These are phyloP conservation scores for Tuber indicum DNA, from an alignment of 495 filamentous ascomycete species.

Conservation along the genomic window DNA sequence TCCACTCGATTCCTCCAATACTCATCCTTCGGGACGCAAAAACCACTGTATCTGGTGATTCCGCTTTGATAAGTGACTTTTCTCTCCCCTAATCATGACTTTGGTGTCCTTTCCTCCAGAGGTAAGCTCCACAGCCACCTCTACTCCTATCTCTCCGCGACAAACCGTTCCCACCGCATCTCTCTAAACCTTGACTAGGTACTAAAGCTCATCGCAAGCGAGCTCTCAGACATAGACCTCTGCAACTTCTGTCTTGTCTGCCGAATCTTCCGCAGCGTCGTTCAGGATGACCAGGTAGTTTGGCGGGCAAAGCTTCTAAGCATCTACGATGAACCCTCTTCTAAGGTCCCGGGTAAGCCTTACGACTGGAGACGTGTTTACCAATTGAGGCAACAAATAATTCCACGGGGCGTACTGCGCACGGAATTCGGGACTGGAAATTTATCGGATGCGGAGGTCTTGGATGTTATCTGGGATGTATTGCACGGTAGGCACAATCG, in stretches of 20 bases:
- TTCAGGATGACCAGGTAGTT: constrained; percentile 19
- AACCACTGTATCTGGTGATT: background rate
- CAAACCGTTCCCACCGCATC: background rate
- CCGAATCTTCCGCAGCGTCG: constrained; percentile 8
- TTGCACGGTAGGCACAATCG: background rate
- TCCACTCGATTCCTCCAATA: background rate
- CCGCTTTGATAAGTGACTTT: background rate
- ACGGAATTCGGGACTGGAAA: constrained; percentile 11
- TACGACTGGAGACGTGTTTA: constrained; percentile 25
- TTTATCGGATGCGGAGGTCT: constrained; percentile 11
- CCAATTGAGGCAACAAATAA: constrained; percentile 18
- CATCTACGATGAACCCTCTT: constrained; percentile 18
- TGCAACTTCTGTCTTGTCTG: constrained; percentile 24
- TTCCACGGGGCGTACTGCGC: background rate
- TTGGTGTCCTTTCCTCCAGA: background rate
- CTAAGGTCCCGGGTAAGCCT: background rate
- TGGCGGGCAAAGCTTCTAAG: constrained; percentile 21
- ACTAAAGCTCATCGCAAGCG: constrained; percentile 25
- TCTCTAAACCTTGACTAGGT: constrained; percentile 10
- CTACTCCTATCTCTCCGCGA: background rate
- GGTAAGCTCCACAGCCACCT: background rate
- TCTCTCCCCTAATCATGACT: background rate
- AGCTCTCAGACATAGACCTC: constrained; percentile 25
- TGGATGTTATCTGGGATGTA: constrained; percentile 17
- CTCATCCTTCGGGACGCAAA: too few species aligned